A percentile compares a stretch with the other conserved stretches of the same genome.
Conservation (phyloP, 352 stramenopile species). For the Pythium rishiriense region DNA sequence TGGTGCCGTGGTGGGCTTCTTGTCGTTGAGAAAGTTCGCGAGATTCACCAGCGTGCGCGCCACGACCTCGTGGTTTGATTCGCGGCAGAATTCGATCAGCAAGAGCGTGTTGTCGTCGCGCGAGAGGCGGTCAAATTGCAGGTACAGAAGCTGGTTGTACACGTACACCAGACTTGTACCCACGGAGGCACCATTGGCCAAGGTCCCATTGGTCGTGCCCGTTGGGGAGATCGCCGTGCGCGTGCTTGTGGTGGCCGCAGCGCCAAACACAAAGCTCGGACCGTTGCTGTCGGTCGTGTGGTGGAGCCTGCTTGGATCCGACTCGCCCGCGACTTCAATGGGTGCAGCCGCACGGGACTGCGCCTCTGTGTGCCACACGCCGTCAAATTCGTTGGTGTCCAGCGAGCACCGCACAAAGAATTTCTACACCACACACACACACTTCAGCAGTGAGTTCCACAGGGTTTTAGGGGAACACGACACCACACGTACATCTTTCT, state of each 20-base stretch:
- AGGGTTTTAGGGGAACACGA: background rate
- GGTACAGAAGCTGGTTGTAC: conserved; percentile 79
- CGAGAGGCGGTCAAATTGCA: conserved; percentile 83
- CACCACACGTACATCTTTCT: conserved; percentile 41
- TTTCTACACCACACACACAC: conserved; percentile 28
- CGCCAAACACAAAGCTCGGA: conserved; percentile 23
- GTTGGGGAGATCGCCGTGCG: conserved; percentile 8
- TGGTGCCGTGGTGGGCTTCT: conserved; percentile 16
- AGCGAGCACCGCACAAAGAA: conserved; percentile 86
- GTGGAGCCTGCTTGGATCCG: conserved; percentile 5
- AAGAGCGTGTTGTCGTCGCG: conserved; percentile 85
- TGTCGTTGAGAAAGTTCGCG: conserved; percentile 72
- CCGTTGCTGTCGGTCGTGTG: conserved; percentile 13
- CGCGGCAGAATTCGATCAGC: conserved; percentile 79
- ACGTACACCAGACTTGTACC: conserved; percentile 49
- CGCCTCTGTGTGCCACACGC: conserved; percentile 81
- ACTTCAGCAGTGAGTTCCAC: conserved; percentile 13
- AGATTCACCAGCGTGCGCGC: conserved; percentile 81
- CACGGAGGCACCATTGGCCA: background rate
- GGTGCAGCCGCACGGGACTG: conserved; percentile 58
- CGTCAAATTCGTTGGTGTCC: conserved; percentile 84
- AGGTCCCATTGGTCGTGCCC: conserved; percentile 5
- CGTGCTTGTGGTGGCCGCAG: background rate
- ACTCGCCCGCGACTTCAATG: conserved; percentile 33
- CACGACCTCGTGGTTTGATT: conserved; percentile 76